Base-by-base conservation (phyloP, 2,329 filamentous ascomycete species). In the Dothidotthia symphoricarpi region DNA sequence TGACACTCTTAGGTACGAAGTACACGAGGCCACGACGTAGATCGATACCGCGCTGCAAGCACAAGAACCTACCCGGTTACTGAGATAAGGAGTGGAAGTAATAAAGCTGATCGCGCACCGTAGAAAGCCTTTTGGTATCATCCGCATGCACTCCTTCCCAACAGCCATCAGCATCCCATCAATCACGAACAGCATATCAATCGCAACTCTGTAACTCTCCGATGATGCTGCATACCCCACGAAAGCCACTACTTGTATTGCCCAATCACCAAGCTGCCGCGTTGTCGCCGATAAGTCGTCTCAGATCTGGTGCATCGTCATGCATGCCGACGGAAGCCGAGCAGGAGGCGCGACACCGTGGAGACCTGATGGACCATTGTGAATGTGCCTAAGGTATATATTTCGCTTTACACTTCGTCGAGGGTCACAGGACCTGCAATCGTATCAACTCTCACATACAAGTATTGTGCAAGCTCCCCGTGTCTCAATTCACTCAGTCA, bases 291-390 rank as follows among this genome's bases (percentile, higher is more conserved):
- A 36, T 43, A 39, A 31, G 35, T 33, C 39, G 47, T 41, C 39
- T 45, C 47, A 47, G 40, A 33, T 34, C 16, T 36, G 19, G 24
- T 31, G 40, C 43, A 34, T 45, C 43, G 37, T 49, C 41, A 40
- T 42, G 47, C 41, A 35, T 52, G 49, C 57, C 57, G 57, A 59
- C 48, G 49, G 46, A 55, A 57, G 54, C 57, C 57, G 57, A 53
- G 45, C 52, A 36, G 13, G 22, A 39, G 31, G 37, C 46, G 41
- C 47, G 39, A 47, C 38, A 44, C 46, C 43, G 47, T 51, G 39
- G 38, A 42, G 30, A 31, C 34, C 16, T 42, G 31, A 39, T 36
- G 36, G 38, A 29, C 27, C 41, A 38, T 34, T 29, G 31, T 40
- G 39, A 46, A 28, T 14, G 35, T 38, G 35, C 39, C 25, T 39